A percentile compares a stretch with the other conserved stretches of the same genome.
Conservation (phyloP, 371 early-diverging fungal species). For the Phascolomyces articulosus region DNA sequence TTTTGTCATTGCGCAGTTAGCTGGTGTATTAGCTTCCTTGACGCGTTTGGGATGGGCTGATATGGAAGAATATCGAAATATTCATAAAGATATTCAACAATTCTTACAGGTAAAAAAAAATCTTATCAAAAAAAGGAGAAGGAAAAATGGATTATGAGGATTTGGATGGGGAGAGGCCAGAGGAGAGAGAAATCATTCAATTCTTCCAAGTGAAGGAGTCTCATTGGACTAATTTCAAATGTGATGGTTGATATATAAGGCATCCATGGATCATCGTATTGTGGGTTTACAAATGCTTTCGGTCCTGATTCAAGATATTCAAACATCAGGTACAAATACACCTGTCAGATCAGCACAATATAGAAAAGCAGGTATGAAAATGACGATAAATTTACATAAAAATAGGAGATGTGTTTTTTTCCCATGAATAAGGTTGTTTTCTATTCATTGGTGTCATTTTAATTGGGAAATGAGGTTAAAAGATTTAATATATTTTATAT, state of each 20-base stretch:
- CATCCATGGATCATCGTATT: constrained; percentile 64
- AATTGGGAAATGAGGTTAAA: too few relatives aligned
- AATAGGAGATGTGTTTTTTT: too few relatives aligned
- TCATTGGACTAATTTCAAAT: too few relatives aligned
- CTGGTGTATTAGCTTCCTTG: constrained; percentile 74
- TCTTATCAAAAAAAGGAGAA: not conserved
- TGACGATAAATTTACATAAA: too few relatives aligned
- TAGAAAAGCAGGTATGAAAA: constrained; percentile 64
- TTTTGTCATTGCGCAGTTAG: constrained; percentile 70
- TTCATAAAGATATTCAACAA: constrained; percentile 65
- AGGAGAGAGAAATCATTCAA: too few relatives aligned
- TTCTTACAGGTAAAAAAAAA: constrained; percentile 65
- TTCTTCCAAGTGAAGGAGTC: too few relatives aligned
- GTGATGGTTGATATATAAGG: constrained; percentile 28
- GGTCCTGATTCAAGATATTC: constrained; percentile 64
- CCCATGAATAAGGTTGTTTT: too few relatives aligned
- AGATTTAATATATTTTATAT: too few relatives aligned
- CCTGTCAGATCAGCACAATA: constrained; percentile 67
- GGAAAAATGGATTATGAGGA: too few relatives aligned
- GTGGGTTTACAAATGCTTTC: constrained; percentile 67
- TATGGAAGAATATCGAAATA: constrained; percentile 66
- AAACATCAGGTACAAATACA: constrained; percentile 51
- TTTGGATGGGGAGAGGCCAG: too few relatives aligned
- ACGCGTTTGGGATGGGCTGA: constrained; percentile 88
- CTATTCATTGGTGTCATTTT: too few relatives aligned